A percentile compares a stretch with the other conserved stretches of the same genome.
Evolutionary conservation across 306 rosid genomes (phyloP).

Genomic region (Bauhinia variegata): DNA sequence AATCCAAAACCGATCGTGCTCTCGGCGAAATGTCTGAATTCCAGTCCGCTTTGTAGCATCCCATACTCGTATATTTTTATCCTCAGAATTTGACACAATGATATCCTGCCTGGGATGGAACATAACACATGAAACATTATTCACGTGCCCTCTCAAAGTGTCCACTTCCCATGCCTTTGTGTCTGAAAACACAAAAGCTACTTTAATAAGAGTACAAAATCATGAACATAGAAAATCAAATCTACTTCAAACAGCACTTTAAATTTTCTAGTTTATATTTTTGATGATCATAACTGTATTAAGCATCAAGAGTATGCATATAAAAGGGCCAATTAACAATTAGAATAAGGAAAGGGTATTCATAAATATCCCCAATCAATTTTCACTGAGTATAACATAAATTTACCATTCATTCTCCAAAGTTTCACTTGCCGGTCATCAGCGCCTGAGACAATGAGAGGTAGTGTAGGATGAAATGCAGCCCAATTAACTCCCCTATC

Average conservation of each 20-base stretch:
- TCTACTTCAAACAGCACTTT: no score
- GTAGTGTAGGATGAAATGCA: conserved; percentile 88
- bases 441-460: conserved; percentile 95
- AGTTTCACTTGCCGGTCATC: conserved; percentile 96
- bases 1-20: conserved; percentile 98
- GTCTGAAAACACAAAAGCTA: conserved; percentile 49
- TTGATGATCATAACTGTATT: no score
- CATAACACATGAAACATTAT: conserved; percentile 95
- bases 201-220: no score
- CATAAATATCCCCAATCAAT: no score
- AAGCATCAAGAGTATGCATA: no score
- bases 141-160: conserved; percentile 95
- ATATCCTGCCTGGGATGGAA: conserved; percentile 95
- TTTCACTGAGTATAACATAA: no score
- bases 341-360: no score
- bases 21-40: conserved; percentile 91
- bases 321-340: no score
- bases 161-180: conserved; percentile 99
- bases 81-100: conserved; percentile 94
- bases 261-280: no score
- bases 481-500: conserved; percentile 99
- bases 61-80: conserved; percentile 95
- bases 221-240: no score
- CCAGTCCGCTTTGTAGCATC: conserved; percentile 94
- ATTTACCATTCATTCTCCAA: conserved; percentile 95